These are phyloP conservation scores for Ballota nigra DNA, from an alignment of 257 asterid genomes.

Conservation along the genomic window DNA sequence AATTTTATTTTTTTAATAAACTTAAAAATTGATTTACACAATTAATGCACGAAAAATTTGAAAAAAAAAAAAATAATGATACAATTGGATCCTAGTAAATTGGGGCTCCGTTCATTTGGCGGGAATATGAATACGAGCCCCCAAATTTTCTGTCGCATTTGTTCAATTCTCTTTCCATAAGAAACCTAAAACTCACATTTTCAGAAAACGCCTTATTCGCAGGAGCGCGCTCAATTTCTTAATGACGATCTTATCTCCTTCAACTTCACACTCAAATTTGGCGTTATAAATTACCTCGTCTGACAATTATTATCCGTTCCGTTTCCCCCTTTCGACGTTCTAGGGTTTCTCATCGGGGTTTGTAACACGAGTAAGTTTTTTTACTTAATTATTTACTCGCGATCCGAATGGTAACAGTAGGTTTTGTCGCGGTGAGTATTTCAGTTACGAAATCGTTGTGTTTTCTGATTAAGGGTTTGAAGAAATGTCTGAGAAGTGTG, in stretches of 20 bases:
- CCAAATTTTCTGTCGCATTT: constrained; percentile 1
- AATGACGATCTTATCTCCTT: constrained; percentile 11
- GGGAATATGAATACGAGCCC: constrained; percentile 39
- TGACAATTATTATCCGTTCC: neutral
- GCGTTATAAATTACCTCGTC: neutral
- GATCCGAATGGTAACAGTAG: neutral
- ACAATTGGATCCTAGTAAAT: neutral
- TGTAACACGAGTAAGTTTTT: constrained; percentile 2
- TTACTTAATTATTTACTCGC: neutral
- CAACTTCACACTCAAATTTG: neutral
- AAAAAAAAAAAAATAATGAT: neutral
- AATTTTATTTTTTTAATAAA: neutral
- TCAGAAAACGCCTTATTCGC: neutral
- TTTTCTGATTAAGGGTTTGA: constrained; percentile 10
- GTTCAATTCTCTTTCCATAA: neutral
- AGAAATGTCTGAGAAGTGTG: constrained; percentile 46
- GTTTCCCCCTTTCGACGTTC: neutral
- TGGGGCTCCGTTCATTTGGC: constrained; percentile 40
- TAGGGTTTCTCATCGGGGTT: constrained; percentile 8
- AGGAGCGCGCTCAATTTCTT: constrained; percentile 3
- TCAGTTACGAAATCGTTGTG: neutral
- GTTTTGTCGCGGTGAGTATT: neutral
- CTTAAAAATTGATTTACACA: neutral
- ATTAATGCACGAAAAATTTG: too few relatives aligned
- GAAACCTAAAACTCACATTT: constrained; percentile 22